Base-by-base conservation (phyloP, 192 early-diverging fungal species). In the Dissophora globulifera region DNA sequence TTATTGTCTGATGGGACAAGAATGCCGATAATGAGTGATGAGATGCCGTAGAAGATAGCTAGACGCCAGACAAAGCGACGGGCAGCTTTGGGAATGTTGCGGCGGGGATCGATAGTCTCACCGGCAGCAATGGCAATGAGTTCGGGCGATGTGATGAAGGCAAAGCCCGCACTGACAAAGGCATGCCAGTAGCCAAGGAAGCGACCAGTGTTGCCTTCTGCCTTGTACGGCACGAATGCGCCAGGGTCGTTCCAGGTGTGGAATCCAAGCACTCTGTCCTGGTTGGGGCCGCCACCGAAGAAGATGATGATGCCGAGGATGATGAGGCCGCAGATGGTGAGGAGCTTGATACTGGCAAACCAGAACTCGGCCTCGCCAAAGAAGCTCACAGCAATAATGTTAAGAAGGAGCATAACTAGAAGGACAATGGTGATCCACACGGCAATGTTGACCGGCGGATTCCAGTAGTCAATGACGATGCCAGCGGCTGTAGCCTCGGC, bases 301-400 rank as follows among this genome's bases (percentile, higher is more conserved):
- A 87, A 85, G 3, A 93, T 90, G 19, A 94, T 54, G 25, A 95
- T 88, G 32, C 89, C 92, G 42, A 95, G 81, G 41, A 96, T 78
- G 50, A 96, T 85, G 59, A 98, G 96, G 26, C 96, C 71, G 43
- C 93, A 57, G 43, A 95, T 89, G 0, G 93, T 86, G n/a, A 93
- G 59, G 45, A 98, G 88, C 79, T 98, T 98, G 74, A 93, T 83
- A 16, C 90, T 25, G 15, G 91, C 84, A 67, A 98, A 87, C 91
- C 90, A 91, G 69, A 93, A 98, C 78, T 97, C 95, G 6, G 87
- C 81, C 72, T 97, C 95, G 62, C 94, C 95, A 84, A 93, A 97
- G 19, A 91, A 89, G 47, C 81, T 82, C 12, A 93, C 92, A 4
- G 89, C 86, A 29, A 93, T 65, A 0, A 89, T 64, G 67, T 97